Percentiles rank a stretch among this genome's conserved stretches.
These are phyloP conservation scores for Elongisporangium prolatum DNA, from an alignment of 352 stramenopile species.

Conservation along the genomic window DNA sequence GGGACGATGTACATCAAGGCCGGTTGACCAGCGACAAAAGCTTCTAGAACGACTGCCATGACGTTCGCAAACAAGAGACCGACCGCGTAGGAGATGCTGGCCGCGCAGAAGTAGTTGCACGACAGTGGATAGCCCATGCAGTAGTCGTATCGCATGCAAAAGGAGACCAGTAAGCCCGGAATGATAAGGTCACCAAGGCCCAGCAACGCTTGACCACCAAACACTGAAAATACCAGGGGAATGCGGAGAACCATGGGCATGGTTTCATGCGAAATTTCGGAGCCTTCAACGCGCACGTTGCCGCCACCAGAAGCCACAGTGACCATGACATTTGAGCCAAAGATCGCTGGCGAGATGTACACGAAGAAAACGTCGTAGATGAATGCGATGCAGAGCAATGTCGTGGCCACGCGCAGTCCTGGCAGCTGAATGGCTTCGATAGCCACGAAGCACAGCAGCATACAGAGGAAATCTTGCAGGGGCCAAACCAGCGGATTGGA, in stretches of 20 bases:
- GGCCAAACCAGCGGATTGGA: constrained; percentile 70
- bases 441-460: constrained; percentile 88
- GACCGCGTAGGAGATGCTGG: constrained; percentile 77
- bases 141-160: constrained; percentile 90
- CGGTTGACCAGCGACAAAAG: constrained; percentile 86
- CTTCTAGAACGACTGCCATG: constrained; percentile 88
- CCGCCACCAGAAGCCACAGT: constrained; percentile 81
- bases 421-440: constrained; percentile 78
- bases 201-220: constrained; percentile 87
- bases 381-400: constrained; percentile 85
- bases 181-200: constrained; percentile 94
- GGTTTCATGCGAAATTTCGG: constrained; percentile 14
- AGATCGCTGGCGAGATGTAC: constrained; percentile 86
- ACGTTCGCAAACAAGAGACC: constrained; percentile 91
- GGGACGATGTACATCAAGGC: constrained; percentile 95
- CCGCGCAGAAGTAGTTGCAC: constrained; percentile 71
- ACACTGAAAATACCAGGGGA: constrained; percentile 85
- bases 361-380: constrained; percentile 95
- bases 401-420: constrained; percentile 72
- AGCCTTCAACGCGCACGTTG: constrained; percentile 12
- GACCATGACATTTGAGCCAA: constrained; percentile 88
- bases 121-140: constrained; percentile 46
- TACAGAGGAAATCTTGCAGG: constrained; percentile 85
- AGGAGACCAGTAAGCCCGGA: constrained; percentile 89
- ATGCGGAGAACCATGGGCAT: constrained; percentile 79